Evolutionary conservation across 202 grass and related monocot genomes (phyloP).

Genomic region (Schoenoplectus tabernaemontani): DNA sequence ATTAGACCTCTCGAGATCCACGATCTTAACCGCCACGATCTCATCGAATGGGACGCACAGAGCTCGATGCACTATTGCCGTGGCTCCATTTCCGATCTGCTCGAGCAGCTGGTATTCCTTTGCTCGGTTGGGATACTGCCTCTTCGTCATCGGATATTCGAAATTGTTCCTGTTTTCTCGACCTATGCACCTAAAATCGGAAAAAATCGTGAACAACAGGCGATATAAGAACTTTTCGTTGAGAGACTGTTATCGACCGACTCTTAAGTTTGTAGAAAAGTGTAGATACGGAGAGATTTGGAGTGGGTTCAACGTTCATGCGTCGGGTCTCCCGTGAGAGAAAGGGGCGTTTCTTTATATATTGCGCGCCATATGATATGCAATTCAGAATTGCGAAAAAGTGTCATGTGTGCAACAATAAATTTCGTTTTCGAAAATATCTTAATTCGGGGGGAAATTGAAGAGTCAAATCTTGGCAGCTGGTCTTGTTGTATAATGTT

Average conservation of each 20-base stretch:
- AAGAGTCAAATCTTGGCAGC: too few relatives aligned
- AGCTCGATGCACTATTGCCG: slow-evolving; percentile 65
- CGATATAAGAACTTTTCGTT: neutral
- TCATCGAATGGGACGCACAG: slow-evolving; percentile 55
- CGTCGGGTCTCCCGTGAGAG: neutral
- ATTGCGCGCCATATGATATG: neutral
- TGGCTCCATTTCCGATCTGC: slow-evolving; percentile 70
- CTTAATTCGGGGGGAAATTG: too few relatives aligned
- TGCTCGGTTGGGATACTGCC: slow-evolving; percentile 52
- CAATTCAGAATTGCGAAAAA: neutral
- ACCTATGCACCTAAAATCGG: neutral
- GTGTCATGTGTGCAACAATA: neutral
- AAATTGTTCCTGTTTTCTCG: neutral
- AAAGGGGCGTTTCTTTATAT: neutral
- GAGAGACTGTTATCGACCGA: neutral
- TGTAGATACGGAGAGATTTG: neutral
- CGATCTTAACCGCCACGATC: slow-evolving; percentile 79
- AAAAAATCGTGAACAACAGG: neutral
- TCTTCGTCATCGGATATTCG: slow-evolving; percentile 29
- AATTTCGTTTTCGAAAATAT: too few relatives aligned
- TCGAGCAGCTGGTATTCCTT: slow-evolving; percentile 70
- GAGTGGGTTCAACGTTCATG: neutral
- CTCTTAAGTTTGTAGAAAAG: neutral
- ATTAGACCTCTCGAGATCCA: slow-evolving; percentile 55
- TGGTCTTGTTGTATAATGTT: too few relatives aligned